Percentiles rank a stretch among this genome's conserved stretches.
Conservation (phyloP, 441 rosid genomes). For the Pelargonium citronellum region DNA sequence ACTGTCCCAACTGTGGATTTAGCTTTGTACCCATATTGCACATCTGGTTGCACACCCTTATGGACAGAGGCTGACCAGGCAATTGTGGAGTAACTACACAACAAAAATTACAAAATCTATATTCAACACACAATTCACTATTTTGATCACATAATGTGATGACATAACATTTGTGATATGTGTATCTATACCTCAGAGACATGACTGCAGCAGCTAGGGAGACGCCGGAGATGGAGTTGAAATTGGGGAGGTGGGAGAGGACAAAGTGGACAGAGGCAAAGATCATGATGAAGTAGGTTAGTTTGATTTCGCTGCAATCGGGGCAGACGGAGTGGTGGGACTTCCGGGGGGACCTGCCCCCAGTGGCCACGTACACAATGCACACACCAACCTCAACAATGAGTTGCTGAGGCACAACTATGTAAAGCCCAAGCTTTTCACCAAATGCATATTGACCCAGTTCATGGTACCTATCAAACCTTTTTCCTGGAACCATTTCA, state of each 20-base stretch:
- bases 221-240: conserved; percentile 44
- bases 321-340: conserved; percentile 35
- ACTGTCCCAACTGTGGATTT: conserved; percentile 29
- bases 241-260: conserved; percentile 54
- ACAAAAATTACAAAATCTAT: neutral
- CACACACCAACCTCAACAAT: conserved; percentile 45
- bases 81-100: conserved; percentile 53
- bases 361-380: conserved; percentile 62
- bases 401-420: conserved; percentile 63
- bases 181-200: conserved; percentile 40
- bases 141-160: neutral
- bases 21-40: conserved; percentile 38
- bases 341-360: conserved; percentile 50
- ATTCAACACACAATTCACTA: too few relatives aligned
- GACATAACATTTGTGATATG: too few relatives aligned
- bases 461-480: conserved; percentile 59
- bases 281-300: conserved; percentile 47
- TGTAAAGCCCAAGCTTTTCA: conserved; percentile 52
- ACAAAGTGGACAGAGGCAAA: conserved; percentile 57
- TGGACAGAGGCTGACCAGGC: conserved; percentile 42
- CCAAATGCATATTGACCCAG: conserved; percentile 60
- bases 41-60: conserved; percentile 36
- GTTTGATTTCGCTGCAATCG: conserved; percentile 26
- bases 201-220: conserved; percentile 58
- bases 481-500: conserved; percentile 50